These are phyloP conservation scores for Penicillium olsonii DNA, from an alignment of 2,329 filamentous ascomycete species.

Conservation along the genomic window DNA sequence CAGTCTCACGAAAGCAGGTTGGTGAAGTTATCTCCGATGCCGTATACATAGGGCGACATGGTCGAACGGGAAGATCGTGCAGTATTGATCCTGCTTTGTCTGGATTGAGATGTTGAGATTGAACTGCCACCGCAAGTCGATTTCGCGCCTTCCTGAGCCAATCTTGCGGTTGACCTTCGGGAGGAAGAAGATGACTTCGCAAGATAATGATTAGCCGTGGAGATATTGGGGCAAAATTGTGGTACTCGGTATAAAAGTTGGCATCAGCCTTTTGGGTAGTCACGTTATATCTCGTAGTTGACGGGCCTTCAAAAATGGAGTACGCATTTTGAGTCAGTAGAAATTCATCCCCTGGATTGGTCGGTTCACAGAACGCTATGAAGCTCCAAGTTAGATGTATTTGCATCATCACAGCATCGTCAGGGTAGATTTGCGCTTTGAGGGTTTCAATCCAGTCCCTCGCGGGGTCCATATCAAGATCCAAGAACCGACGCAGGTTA, in stretches of 20 bases:
- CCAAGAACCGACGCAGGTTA: slow-evolving; percentile 34
- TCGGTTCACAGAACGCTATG: slow-evolving; percentile 34
- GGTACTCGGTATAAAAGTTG: slow-evolving; percentile 14
- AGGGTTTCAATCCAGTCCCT: slow-evolving; percentile 30
- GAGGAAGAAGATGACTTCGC: slow-evolving; percentile 13
- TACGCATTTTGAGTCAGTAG: slow-evolving; percentile 37
- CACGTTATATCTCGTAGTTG: not conserved
- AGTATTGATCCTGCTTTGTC: slow-evolving; percentile 3
- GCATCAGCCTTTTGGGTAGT: not conserved
- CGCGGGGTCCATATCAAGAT: slow-evolving; percentile 31
- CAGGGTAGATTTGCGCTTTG: slow-evolving; percentile 25
- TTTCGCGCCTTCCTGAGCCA: not conserved
- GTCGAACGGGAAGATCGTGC: slow-evolving; percentile 7
- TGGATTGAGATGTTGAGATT: slow-evolving; percentile 1
- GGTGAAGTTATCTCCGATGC: not conserved
- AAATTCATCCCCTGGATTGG: slow-evolving; percentile 30
- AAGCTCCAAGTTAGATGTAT: slow-evolving; percentile 28
- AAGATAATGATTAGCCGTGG: slow-evolving; percentile 20
- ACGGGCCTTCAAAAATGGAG: slow-evolving; percentile 33
- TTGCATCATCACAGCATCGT: slow-evolving; percentile 34
- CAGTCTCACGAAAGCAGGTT: slow-evolving; percentile 1
- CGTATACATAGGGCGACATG: slow-evolving; percentile 1
- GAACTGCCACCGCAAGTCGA: not conserved
- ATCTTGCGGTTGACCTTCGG: slow-evolving; percentile 1
- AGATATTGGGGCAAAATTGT: slow-evolving; percentile 18